Base-by-base conservation (phyloP, 768 basidiomycete species). In the Amanita jacksonii region DNA sequence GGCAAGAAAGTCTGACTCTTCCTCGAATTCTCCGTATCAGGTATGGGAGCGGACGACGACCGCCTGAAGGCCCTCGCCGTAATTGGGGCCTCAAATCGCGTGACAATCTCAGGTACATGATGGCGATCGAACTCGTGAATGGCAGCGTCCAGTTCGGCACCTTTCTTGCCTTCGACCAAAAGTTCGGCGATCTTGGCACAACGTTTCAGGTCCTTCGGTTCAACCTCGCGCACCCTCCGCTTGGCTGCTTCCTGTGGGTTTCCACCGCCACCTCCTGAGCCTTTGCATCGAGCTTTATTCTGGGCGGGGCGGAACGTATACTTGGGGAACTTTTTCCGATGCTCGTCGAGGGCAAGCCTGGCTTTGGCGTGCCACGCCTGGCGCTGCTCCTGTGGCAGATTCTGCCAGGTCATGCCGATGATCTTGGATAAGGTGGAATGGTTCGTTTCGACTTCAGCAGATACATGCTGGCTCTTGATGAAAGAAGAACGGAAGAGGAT, bases 371-470 rank as follows among this genome's bases (percentile, higher is more conserved):
- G 79, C 85, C 85, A 87, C 44, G 79, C 63, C 61, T 81, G 74
- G 13, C 80, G 74, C 54, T 87, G 82, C 20, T 76, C 79, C 44
- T 77, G 68, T 2, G 82, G 75, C 50, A 87, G 74, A 43, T 74
- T 80, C 61, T 82, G 76, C 85, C 85, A 87, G 24, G 83, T 84
- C 50, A 84, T 68, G 24, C 85, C 85, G 48, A 85, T 83, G 57
- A 85, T 87, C 73, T 85, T 85, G 4, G 83, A 85, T 18, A 87
- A 66, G 15, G 84, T 85, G 58, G 79, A 81, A 63, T 85, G 84
- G 58, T 81, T 86, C 27, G 81, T 81, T 65, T 86, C 84, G 40
- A 86, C 78, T 41, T 73, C 78, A 7, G 79, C 74, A 12, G 83
- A 76, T 49, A 87, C 81, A 52, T 81, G 81, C 52, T 82, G 78